A percentile compares a stretch with the other conserved stretches of the same genome.
Evolutionary conservation across 2,329 filamentous ascomycete genomes (phyloP).

Genomic region (Albophoma yamanashiensis): DNA sequence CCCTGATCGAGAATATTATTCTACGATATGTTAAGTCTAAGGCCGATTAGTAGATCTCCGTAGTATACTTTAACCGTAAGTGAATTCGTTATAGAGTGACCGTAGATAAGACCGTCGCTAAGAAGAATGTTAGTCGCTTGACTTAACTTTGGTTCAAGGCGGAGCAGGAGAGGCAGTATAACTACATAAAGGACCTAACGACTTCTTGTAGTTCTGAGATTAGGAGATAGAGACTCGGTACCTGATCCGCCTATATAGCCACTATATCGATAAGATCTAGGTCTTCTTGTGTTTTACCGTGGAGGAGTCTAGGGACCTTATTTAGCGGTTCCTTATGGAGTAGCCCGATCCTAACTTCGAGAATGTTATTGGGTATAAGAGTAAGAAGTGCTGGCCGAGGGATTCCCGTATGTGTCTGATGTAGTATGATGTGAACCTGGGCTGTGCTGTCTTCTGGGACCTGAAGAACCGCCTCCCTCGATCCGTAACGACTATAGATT

Average conservation of each 20-base stretch:
- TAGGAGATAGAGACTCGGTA: slow-evolving; percentile 97
- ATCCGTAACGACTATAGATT: slow-evolving; percentile 94
- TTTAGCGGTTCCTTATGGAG: slow-evolving; percentile 94
- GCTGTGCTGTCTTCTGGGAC: slow-evolving; percentile 97
- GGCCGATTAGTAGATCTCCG: slow-evolving; percentile 99
- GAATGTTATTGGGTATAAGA: slow-evolving; percentile 97
- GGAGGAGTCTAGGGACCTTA: slow-evolving; percentile 89
- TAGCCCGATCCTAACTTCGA: slow-evolving; percentile 98
- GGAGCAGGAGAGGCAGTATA: slow-evolving; percentile 96
- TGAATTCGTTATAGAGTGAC: slow-evolving; percentile 92
- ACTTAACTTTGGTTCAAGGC: slow-evolving; percentile 96
- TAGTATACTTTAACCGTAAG: slow-evolving; percentile 97
- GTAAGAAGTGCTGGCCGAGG: slow-evolving; percentile 98
- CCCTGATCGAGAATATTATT: slow-evolving; percentile 98
- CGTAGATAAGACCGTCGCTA: slow-evolving; percentile 97
- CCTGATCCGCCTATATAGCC: slow-evolving; percentile 92
- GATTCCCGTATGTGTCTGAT: slow-evolving; percentile 97
- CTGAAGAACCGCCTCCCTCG: slow-evolving; percentile 92
- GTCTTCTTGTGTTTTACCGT: slow-evolving; percentile 90
- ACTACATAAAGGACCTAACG: slow-evolving; percentile 99
- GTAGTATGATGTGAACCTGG: slow-evolving; percentile 97
- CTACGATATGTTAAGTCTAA: slow-evolving; percentile 98
- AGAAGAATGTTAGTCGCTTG: slow-evolving; percentile 94
- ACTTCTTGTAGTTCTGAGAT: no score
- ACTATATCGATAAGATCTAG: slow-evolving; percentile 98